Base-by-base conservation (phyloP, 2,329 filamentous ascomycete genomes). In the Talaromyces islandicus region DNA sequence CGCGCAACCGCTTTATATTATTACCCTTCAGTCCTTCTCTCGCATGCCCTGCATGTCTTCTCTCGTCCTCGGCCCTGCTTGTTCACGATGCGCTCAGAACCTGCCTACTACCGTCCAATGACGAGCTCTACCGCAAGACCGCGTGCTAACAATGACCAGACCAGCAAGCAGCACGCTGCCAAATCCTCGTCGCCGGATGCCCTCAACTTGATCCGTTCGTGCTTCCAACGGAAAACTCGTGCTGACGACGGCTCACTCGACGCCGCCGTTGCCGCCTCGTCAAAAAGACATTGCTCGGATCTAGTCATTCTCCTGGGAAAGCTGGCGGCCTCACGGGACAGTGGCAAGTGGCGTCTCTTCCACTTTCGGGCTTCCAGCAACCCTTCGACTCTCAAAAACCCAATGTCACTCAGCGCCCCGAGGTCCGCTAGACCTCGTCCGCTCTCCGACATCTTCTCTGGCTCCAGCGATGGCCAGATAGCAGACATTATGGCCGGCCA, bases 251-350 rank as follows among this genome's bases (percentile, higher is more conserved):
- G n/a, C 21, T 46, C 43, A 4, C 43, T 46, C 43, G 43, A 46
- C 35, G 30, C 48, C 25, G 41, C 27, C n/a, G 57, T 43, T 43
- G 29, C 46, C 17, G 21, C 30, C 7, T n/a, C 54, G 25, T 46
- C 19, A 43, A 19, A 14, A 56, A 32, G 12, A 35, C 32, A 21
- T 38, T 48, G 30, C 48, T 41, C 43, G 30, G 56, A 63, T 52
- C 32, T 60, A 21, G 43, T 48, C 35, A 43, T 59, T 11, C 29
- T 75, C 46, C 62, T 75, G 30, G 68, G 63, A 69, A 79, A 76
- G 65, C 72, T 80, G 72, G 76, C 77, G 70, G 70, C 73, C 60
- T 70, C 77, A 71, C 75, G 76, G 62, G 76, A 79, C 64, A 75
- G 77, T 71, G 77, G 76, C 65, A 79, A 3, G 48, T n/a, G 80